phyloP scores from a whole-genome alignment of 2,329 filamentous ascomycete species.

The Nothopassalora personata region DNA sequence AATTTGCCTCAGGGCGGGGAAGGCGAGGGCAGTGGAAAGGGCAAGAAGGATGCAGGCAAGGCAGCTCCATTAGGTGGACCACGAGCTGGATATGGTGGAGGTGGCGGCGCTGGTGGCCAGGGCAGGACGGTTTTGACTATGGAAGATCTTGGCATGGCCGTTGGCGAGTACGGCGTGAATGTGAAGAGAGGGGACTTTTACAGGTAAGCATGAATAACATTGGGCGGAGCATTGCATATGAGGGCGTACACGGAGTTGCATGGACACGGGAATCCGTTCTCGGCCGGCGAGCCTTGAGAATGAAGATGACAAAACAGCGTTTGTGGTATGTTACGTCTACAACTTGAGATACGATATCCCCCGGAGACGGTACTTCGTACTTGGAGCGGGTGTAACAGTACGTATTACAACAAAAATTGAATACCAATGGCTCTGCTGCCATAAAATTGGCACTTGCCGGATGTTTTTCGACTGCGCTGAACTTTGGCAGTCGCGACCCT shows the following conservation, averaged over 20 bases:
- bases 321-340: slow-evolving; percentile 1
- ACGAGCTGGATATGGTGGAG: slow-evolving; percentile 61
- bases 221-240: slow-evolving; percentile 4
- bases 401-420: not conserved
- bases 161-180: slow-evolving; percentile 95
- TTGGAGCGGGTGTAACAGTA: not conserved
- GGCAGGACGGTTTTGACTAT: slow-evolving; percentile 94
- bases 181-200: slow-evolving; percentile 98
- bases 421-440: not conserved
- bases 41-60: slow-evolving; percentile 37
- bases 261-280: slow-evolving; percentile 5
- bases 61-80: slow-evolving; percentile 44
- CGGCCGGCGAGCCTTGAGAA: slow-evolving; percentile 22
- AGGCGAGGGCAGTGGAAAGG: slow-evolving; percentile 50
- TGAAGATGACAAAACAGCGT: not conserved
- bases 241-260: not conserved
- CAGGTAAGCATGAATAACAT: slow-evolving; percentile 48
- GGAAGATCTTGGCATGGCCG: slow-evolving; percentile 98
- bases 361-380: not conserved
- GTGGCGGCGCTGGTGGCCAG: slow-evolving; percentile 81
- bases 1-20: slow-evolving; percentile 47
- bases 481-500: not conserved
- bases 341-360: not conserved
- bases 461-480: not conserved
- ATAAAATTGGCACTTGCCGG: not conserved